Conservation (phyloP, 2,329 filamentous ascomycete genomes). For the Bipolaris zeicola region DNA sequence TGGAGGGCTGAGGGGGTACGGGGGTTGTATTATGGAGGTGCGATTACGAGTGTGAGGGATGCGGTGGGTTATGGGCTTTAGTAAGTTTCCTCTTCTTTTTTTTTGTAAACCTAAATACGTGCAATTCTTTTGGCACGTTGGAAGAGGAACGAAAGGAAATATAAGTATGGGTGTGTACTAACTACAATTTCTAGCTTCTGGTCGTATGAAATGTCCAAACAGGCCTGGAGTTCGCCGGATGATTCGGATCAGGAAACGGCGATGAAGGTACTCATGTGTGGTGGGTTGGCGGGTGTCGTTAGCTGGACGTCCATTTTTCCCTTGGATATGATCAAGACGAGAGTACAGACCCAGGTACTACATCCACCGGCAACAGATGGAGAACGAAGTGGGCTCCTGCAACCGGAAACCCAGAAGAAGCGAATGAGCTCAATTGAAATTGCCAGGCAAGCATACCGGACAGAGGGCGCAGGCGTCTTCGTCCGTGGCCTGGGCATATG, state of each 20-base stretch:
- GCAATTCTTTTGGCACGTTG: not conserved
- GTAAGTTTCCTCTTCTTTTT: conserved; percentile 49
- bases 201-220: conserved; percentile 80
- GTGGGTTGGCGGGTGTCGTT: conserved; percentile 82
- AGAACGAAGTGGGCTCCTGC: conserved; percentile 32
- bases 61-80: conserved; percentile 96
- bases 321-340: conserved; percentile 88
- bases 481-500: conserved; percentile 83
- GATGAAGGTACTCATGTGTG: conserved; percentile 75
- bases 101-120: not conserved
- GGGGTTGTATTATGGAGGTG: conserved; percentile 81
- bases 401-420: conserved; percentile 30
- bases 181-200: conserved; percentile 68
- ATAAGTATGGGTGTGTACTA: not conserved
- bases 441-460: conserved; percentile 69
- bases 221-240: conserved; percentile 55
- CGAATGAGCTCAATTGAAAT: conserved; percentile 65
- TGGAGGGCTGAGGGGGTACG: conserved; percentile 63
- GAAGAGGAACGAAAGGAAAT: not conserved
- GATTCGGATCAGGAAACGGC: conserved; percentile 59
- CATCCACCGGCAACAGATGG: conserved; percentile 7
- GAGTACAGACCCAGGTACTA: conserved; percentile 75
- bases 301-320: conserved; percentile 94
- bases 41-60: conserved; percentile 81
- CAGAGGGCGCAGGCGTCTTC: conserved; percentile 75